These are phyloP conservation scores for Mastigamoeba balamuthi DNA, from an alignment of 78 protist genomes.

Conservation along the genomic window DNA sequence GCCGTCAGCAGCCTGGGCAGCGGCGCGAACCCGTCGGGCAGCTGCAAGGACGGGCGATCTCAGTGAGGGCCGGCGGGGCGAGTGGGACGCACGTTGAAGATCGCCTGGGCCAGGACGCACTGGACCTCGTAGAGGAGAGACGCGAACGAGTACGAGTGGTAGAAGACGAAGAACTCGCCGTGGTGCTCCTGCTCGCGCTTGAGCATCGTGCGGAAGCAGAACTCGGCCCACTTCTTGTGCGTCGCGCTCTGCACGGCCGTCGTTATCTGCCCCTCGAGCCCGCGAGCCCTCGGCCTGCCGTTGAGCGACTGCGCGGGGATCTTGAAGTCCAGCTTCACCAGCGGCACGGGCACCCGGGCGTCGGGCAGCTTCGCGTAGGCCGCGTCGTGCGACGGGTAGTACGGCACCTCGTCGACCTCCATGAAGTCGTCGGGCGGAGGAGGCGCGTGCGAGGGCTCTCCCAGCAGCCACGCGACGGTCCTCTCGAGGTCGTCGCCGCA, in stretches of 20 bases:
- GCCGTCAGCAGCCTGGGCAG: background rate
- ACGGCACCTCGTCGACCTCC: too few species aligned
- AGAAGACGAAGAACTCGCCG: background rate
- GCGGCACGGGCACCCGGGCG: too few species aligned
- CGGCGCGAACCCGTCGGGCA: background rate
- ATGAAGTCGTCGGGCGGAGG: too few species aligned
- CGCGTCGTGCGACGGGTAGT: too few species aligned
- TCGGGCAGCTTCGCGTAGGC: too few species aligned
- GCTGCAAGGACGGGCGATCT: background rate
- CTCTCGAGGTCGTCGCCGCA: background rate
- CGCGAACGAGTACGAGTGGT: background rate
- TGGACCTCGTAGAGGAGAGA: background rate
- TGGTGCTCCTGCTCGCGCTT: background rate
- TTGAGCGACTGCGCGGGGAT: too few species aligned
- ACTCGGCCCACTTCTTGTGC: too few species aligned
- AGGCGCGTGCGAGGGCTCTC: too few species aligned
- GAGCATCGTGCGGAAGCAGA: background rate
- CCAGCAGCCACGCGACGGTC: background rate
- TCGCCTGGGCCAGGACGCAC: background rate
- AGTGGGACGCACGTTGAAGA: background rate
- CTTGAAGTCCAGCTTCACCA: too few species aligned
- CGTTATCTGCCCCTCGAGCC: too few species aligned
- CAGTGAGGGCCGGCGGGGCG: background rate
- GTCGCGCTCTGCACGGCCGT: too few species aligned
- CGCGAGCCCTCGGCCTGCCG: too few species aligned